A percentile compares a stretch with the other conserved stretches of the same genome.
Conservation (phyloP, 1,139 yeast species). For the Meyerozyma carpophila region DNA sequence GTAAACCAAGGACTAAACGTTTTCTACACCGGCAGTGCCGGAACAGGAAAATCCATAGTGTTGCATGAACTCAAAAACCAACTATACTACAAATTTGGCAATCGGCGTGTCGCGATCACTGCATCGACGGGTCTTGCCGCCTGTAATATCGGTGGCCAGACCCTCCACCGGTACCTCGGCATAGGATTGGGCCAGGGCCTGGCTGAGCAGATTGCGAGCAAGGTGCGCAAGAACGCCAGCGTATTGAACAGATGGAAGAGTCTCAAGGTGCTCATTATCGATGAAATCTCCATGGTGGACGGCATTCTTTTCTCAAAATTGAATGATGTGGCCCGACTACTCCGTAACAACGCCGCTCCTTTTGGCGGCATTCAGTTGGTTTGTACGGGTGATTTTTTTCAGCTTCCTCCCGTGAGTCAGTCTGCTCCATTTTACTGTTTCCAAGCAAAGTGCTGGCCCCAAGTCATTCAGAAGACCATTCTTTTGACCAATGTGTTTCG, state of each 20-base stretch:
- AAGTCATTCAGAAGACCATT: slow-evolving; percentile 49
- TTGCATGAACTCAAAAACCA: slow-evolving; percentile 52
- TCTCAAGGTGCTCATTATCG: slow-evolving; percentile 63
- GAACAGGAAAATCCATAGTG: slow-evolving; percentile 81
- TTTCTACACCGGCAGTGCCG: slow-evolving; percentile 78
- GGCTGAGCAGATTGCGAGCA: slow-evolving; percentile 36
- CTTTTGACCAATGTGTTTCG: slow-evolving; percentile 62
- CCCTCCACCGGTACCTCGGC: slow-evolving; percentile 74
- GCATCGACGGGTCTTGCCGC: slow-evolving; percentile 95
- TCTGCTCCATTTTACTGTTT: slow-evolving; percentile 45
- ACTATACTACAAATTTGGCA: slow-evolving; percentile 32
- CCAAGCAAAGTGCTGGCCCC: slow-evolving; percentile 53
- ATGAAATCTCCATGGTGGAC: slow-evolving; percentile 82
- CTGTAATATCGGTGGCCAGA: slow-evolving; percentile 77
- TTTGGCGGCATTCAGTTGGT: slow-evolving; percentile 84
- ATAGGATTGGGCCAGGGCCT: slow-evolving; percentile 65
- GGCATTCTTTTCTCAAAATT: slow-evolving; percentile 61
- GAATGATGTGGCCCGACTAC: slow-evolving; percentile 50
- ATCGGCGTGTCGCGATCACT: slow-evolving; percentile 63
- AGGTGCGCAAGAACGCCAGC: slow-evolving; percentile 41
- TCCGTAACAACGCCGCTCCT: slow-evolving; percentile 43
- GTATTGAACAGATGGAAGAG: slow-evolving; percentile 52
- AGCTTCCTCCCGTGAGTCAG: slow-evolving; percentile 73
- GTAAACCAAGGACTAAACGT: slow-evolving; percentile 48
- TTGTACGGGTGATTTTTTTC: slow-evolving; percentile 80